Evolutionary conservation across 352 stramenopile genomes (phyloP).

Genomic region (Globisporangium emineosum): DNA sequence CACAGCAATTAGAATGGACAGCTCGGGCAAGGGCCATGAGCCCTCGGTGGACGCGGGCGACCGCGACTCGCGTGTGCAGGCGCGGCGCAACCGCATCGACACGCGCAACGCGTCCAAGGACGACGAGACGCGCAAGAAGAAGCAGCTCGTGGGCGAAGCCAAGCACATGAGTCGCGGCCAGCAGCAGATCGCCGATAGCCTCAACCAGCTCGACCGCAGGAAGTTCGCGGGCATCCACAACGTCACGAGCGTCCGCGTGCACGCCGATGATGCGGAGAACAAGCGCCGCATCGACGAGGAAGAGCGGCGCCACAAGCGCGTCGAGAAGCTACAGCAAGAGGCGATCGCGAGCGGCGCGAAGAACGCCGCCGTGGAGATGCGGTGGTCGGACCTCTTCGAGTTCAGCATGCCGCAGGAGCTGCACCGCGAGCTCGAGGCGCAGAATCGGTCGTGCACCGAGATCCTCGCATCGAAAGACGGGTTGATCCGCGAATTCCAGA

Average conservation of each 20-base stretch:
- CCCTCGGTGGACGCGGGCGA: slow-evolving; percentile 37
- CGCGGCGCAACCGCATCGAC: slow-evolving; percentile 71
- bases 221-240: slow-evolving; percentile 84
- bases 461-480: slow-evolving; percentile 91
- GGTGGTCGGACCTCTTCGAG: slow-evolving; percentile 89
- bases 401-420: slow-evolving; percentile 94
- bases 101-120: slow-evolving; percentile 74
- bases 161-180: slow-evolving; percentile 66
- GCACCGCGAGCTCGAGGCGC: slow-evolving; percentile 84
- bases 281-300: slow-evolving; percentile 89
- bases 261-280: slow-evolving; percentile 88
- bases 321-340: slow-evolving; percentile 90
- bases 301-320: slow-evolving; percentile 76
- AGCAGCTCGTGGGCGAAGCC: slow-evolving; percentile 55
- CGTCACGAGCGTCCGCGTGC: slow-evolving; percentile 90
- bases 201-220: slow-evolving; percentile 71
- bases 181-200: slow-evolving; percentile 74
- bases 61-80: slow-evolving; percentile 58
- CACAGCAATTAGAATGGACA: slow-evolving; percentile 26
- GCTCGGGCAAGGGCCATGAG: slow-evolving; percentile 32
- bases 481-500: slow-evolving; percentile 89
- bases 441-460: slow-evolving; percentile 84
- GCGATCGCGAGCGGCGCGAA: slow-evolving; percentile 85
- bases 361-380: slow-evolving; percentile 93
- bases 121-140: slow-evolving; percentile 73